Evolutionary conservation across 805 yeast genomes (phyloP).

Genomic region (Candida tallmaniae): DNA sequence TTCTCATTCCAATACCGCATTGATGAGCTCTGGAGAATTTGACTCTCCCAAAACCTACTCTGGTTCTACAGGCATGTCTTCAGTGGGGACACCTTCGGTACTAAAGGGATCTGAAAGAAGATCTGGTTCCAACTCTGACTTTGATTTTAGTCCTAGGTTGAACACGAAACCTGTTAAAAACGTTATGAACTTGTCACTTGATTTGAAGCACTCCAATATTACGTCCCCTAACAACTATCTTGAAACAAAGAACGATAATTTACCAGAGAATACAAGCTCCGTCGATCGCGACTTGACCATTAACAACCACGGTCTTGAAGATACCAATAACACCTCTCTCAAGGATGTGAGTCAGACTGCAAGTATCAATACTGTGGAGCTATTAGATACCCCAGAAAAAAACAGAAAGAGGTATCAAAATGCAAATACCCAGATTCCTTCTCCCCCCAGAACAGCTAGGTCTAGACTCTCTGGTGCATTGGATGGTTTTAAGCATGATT

Average conservation of each 20-base stretch:
- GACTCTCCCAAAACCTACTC: conserved; percentile 9
- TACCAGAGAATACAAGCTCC: conserved; percentile 3
- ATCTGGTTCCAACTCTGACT: conserved; percentile 7
- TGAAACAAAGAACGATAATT: neutral
- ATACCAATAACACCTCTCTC: conserved; percentile 10
- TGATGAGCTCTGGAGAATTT: conserved; percentile 1
- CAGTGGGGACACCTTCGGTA: conserved; percentile 7
- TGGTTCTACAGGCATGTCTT: conserved; percentile 12
- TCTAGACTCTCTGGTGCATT: conserved; percentile 23
- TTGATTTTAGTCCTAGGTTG: conserved; percentile 10
- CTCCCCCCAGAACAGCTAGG: conserved; percentile 6
- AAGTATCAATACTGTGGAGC: conserved; percentile 11
- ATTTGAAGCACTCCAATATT: conserved; percentile 7
- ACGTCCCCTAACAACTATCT: neutral
- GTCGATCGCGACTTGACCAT: conserved; percentile 1
- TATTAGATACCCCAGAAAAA: conserved; percentile 11
- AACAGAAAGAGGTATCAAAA: neutral
- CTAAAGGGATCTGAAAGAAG: conserved; percentile 5
- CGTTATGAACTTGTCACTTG: conserved; percentile 20
- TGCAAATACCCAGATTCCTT: conserved; percentile 1
- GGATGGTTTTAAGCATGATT: conserved; percentile 24
- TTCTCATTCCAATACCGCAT: conserved; percentile 2
- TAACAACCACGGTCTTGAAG: conserved; percentile 2
- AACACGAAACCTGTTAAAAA: conserved; percentile 13
- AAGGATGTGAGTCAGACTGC: conserved; percentile 7